Conservation (phyloP, 306 rosid species). For the Leucaena leucocephala region DNA sequence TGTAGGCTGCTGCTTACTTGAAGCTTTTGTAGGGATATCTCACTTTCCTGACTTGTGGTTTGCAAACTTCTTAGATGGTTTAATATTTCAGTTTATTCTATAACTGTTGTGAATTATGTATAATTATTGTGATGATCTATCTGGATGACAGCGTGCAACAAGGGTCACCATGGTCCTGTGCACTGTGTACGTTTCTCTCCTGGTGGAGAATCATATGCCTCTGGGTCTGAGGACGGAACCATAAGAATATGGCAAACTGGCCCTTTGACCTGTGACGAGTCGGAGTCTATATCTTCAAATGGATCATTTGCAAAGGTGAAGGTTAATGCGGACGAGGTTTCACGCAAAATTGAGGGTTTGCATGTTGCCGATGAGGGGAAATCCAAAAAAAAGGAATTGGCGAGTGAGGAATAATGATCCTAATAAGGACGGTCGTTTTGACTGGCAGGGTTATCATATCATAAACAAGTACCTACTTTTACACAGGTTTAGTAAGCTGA, state of each 20-base stretch:
- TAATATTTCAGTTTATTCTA: constrained; percentile 10
- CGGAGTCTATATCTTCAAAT: constrained; percentile 54
- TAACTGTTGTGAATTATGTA: background rate
- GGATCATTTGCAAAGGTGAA: constrained; percentile 65
- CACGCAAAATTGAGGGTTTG: constrained; percentile 82
- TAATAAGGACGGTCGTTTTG: constrained; percentile 22
- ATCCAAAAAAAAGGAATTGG: constrained; percentile 69
- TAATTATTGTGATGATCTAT: constrained; percentile 26
- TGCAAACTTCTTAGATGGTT: background rate
- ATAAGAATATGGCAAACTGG: constrained; percentile 99
- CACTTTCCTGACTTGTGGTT: background rate
- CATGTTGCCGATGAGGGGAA: constrained; percentile 69
- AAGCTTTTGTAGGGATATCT: constrained; percentile 5
- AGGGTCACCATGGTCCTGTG: constrained; percentile 99
- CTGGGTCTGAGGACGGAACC: constrained; percentile 99
- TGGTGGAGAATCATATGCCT: constrained; percentile 98
- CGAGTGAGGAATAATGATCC: constrained; percentile 48
- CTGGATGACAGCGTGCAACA: constrained; percentile 84
- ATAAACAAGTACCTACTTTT: constrained; percentile 32
- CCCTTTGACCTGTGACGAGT: constrained; percentile 63
- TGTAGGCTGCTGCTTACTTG: background rate
- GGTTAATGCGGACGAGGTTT: constrained; percentile 68
- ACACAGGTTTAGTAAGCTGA: constrained; percentile 40
- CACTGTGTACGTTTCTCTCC: constrained; percentile 97
- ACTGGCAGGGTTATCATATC: constrained; percentile 34